phyloP scores from a whole-genome alignment of 1,284 basidiomycete genomes.

The Melampsora larici-populina region DNA sequence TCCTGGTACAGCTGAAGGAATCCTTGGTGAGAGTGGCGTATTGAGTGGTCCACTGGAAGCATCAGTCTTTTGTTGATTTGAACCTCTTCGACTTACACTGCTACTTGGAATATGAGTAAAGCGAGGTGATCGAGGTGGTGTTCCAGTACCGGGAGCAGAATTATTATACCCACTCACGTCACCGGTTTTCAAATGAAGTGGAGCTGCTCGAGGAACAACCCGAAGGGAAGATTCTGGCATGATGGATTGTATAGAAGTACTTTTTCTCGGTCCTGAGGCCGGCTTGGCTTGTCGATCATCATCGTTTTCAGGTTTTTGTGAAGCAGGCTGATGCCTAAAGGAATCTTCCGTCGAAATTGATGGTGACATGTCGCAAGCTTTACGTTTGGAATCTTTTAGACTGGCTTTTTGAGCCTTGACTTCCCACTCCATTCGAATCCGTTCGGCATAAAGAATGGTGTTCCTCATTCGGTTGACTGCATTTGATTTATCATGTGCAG shows the following conservation, averaged over 20 bases:
- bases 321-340: not conserved
- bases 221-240: not conserved
- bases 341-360: not conserved
- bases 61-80: slow-evolving; percentile 10
- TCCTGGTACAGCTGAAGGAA: slow-evolving; percentile 71
- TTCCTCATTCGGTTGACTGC: slow-evolving; percentile 95
- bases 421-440: slow-evolving; percentile 96
- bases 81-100: not conserved
- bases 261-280: no score
- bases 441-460: slow-evolving; percentile 94
- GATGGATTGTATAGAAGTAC: not conserved
- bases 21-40: slow-evolving; percentile 71
- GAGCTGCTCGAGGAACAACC: not conserved
- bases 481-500: slow-evolving; percentile 89
- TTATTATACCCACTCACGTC: slow-evolving; percentile 18
- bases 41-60: slow-evolving; percentile 56
- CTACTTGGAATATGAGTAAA: not conserved
- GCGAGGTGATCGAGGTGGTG: slow-evolving; percentile 38
- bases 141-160: slow-evolving; percentile 18
- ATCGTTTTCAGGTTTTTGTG: not conserved
- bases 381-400: not conserved
- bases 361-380: not conserved
- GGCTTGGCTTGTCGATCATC: not conserved
- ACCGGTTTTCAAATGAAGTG: slow-evolving; percentile 13
- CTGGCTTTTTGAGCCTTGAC: slow-evolving; percentile 62